Conservation (phyloP, 225 moss, liverwort and hornwort genomes). For the Bryum argenteum region DNA sequence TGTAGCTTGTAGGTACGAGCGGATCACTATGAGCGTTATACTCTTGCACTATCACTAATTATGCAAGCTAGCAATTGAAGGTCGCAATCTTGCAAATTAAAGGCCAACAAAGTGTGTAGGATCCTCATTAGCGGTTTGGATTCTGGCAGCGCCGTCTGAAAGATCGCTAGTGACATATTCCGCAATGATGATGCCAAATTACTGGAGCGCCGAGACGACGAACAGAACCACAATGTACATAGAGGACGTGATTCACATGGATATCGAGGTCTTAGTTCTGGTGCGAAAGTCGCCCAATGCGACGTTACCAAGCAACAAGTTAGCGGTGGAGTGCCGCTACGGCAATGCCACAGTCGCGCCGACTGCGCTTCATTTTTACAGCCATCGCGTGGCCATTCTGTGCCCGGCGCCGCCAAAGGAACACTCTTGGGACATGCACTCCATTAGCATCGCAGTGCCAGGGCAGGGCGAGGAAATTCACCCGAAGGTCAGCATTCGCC, state of each 20-base stretch:
- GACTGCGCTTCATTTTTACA: slow-evolving; percentile 40
- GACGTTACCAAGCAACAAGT: slow-evolving; percentile 33
- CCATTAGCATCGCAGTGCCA: slow-evolving; percentile 46
- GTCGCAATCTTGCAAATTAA: no score
- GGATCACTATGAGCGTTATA: no score
- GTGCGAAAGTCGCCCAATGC: slow-evolving; percentile 28
- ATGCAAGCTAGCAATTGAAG: no score
- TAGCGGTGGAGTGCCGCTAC: slow-evolving; percentile 52
- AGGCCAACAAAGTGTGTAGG: not conserved
- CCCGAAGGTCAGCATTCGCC: slow-evolving; percentile 21
- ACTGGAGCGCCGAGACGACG: slow-evolving; percentile 13
- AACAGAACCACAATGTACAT: slow-evolving; percentile 39
- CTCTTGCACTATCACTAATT: no score
- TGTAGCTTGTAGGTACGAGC: no score
- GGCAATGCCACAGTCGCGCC: slow-evolving; percentile 29
- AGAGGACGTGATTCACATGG: slow-evolving; percentile 64
- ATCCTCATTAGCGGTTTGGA: not conserved
- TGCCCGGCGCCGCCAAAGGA: slow-evolving; percentile 34
- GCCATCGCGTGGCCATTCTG: slow-evolving; percentile 52
- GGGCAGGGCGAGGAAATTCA: slow-evolving; percentile 18
- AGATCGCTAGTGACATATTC: slow-evolving; percentile 20
- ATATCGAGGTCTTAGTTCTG: slow-evolving; percentile 50
- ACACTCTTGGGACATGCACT: slow-evolving; percentile 20
- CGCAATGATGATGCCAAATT: slow-evolving; percentile 12
- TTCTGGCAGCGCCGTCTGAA: slow-evolving; percentile 19